Base-by-base conservation (phyloP, 2,329 filamentous ascomycete genomes). In the Ophiostoma ulmi region DNA sequence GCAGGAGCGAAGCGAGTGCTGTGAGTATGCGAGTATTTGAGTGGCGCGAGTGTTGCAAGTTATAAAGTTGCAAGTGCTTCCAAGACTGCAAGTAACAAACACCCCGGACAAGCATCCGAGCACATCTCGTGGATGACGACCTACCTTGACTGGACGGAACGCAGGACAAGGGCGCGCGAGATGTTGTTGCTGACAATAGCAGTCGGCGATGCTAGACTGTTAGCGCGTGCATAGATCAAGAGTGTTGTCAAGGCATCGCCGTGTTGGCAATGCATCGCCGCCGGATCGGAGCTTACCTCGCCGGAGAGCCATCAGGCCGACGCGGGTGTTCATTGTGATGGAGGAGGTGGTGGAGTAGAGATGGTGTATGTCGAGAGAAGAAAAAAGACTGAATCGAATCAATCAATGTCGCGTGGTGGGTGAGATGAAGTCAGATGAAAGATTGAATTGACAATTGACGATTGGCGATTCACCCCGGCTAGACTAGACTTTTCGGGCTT, bases 241-340 rank as follows among this genome's bases (percentile, higher is more conserved):
- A 48, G 20, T 48, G 44, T 6, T 5, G 44, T 48, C 44, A 48
- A 4, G 44, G 14, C 26, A 48, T 44, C 11, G 41, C 44, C 17
- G 44, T 61, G 38, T 1, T 5, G 14, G 7, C 22, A 35, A 1
- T 11, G n/a, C 65, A 14, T 67, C 22, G 38, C 22, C n/a, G n/a
- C 26, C 38, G 64, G 13, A 41, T 41, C 38, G 64, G 5, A 41
- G 39, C 65, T 31, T 78, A 87, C 86, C 83, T 84, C 85, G 83
- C 79, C 85, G 85, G 78, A 87, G 79, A 78, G 86, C 86, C 80
- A 84, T 83, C 75, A 87, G 78, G 79, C 86, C 86, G 77, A 86
- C 82, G 81, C 86, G 81, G 77, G 84, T 82, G 78, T 83, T 84
- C 86, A 88, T 88, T 63, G 75, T 79, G 77, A 26, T 55, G 70